These are phyloP conservation scores for Aethionema arabicum DNA, from an alignment of 345 rosid genomes.

Conservation along the genomic window DNA sequence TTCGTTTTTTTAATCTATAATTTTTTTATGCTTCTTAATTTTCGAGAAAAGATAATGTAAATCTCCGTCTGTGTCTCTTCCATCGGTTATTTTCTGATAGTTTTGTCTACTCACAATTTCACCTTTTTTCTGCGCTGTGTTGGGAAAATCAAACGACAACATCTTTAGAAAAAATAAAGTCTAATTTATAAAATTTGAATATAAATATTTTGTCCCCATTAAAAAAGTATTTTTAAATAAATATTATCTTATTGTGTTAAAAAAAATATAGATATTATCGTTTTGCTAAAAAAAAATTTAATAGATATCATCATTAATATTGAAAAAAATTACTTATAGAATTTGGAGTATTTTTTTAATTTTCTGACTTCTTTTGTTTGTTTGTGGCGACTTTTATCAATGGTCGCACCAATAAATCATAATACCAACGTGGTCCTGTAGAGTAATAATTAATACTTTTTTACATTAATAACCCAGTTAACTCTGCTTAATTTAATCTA, in stretches of 20 bases:
- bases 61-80: conserved; percentile 3
- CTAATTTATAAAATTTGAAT: no score
- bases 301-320: no score
- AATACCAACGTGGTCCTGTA: background rate
- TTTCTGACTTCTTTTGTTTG: background rate
- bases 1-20: background rate
- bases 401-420: conserved; percentile 13
- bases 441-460: background rate
- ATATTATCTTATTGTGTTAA: no score
- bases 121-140: conserved; percentile 6
- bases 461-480: no score
- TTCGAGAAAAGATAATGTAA: background rate
- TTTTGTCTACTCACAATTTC: conserved; percentile 20
- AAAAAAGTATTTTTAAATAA: no score
- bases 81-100: conserved; percentile 6
- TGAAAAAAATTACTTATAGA: background rate
- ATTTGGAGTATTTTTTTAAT: background rate
- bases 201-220: no score
- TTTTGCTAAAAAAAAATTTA: no score
- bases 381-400: conserved; percentile 11
- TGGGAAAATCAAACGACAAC: background rate
- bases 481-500: no score
- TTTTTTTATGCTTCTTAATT: background rate
- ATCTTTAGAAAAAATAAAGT: no score
- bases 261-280: no score